phyloP scores from a whole-genome alignment of 2,329 filamentous ascomycete genomes.

The Ceratocystis harringtonii region DNA sequence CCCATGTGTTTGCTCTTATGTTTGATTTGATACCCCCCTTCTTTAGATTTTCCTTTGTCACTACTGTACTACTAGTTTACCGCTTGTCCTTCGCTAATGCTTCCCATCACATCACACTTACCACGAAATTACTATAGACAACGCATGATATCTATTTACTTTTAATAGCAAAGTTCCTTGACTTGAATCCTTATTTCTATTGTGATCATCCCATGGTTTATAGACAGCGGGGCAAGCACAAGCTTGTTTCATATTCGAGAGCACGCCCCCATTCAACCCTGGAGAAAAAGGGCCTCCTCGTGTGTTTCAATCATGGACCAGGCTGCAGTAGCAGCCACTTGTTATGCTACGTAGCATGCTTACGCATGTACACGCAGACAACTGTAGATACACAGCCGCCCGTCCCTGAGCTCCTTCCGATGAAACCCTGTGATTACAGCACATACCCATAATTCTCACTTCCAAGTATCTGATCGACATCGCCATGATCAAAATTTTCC shows the following conservation, averaged over 20 bases:
- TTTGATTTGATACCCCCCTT: constrained; percentile 5
- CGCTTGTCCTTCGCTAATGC: neutral
- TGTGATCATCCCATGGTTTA: neutral
- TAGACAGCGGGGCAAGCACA: neutral
- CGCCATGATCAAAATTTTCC: neutral
- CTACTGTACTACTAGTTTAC: neutral
- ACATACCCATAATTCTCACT: no score
- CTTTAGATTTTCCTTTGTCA: constrained; percentile 6
- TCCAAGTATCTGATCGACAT: neutral
- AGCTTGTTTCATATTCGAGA: neutral
- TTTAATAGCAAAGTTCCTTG: neutral
- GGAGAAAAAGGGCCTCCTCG: neutral
- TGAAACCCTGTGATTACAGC: neutral
- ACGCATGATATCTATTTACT: neutral
- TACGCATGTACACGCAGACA: no score
- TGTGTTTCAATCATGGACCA: no score
- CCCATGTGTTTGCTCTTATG: neutral
- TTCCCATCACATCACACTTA: neutral
- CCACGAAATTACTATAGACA: neutral
- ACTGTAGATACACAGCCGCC: neutral
- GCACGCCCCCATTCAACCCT: neutral
- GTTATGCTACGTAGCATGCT: no score
- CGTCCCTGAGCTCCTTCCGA: neutral
- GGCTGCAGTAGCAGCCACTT: no score
- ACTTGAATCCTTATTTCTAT: neutral